phyloP scores from a whole-genome alignment of 2,329 filamentous ascomycete species.

The Penicillium sp. region DNA sequence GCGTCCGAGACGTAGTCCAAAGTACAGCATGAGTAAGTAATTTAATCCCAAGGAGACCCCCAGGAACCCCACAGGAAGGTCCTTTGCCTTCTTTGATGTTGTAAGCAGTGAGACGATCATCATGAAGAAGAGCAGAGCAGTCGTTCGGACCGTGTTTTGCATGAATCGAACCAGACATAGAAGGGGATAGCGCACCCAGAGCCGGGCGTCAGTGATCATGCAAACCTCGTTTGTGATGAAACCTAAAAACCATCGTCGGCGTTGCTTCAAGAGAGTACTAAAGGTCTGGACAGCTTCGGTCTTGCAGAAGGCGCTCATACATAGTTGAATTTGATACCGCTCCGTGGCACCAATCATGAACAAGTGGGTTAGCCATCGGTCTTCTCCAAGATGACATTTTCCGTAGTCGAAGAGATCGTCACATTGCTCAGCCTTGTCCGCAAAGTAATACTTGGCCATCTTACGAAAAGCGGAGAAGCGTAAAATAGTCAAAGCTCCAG shows the following conservation, averaged over 20 bases:
- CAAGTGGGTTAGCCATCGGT: conserved; percentile 91
- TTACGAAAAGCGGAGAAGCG: conserved; percentile 91
- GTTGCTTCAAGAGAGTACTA: conserved; percentile 77
- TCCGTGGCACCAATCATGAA: conserved; percentile 97
- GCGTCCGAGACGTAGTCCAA: conserved; percentile 72
- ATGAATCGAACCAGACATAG: conserved; percentile 80
- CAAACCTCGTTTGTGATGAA: conserved; percentile 97
- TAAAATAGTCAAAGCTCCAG: conserved; percentile 87
- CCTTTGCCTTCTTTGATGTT: conserved; percentile 65
- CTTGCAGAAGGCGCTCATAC: conserved; percentile 95
- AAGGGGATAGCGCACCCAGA: conserved; percentile 85
- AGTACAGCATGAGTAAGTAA: conserved; percentile 93
- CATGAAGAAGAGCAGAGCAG: conserved; percentile 86
- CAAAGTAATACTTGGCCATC: conserved; percentile 98
- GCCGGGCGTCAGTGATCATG: conserved; percentile 87
- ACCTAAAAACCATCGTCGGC: conserved; percentile 89
- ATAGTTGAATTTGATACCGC: conserved; percentile 93
- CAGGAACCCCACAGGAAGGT: conserved; percentile 87
- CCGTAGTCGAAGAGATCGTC: conserved; percentile 94
- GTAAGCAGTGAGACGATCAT: conserved; percentile 79
- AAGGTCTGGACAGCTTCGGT: conserved; percentile 92
- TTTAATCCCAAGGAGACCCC: conserved; percentile 85
- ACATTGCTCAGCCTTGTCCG: conserved; percentile 89
- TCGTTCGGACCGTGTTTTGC: conserved; percentile 93
- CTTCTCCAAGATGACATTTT: conserved; percentile 89